These are phyloP conservation scores for Vaccinium macrocarpon DNA, from an alignment of 148 eudicot species.

Conservation along the genomic window DNA sequence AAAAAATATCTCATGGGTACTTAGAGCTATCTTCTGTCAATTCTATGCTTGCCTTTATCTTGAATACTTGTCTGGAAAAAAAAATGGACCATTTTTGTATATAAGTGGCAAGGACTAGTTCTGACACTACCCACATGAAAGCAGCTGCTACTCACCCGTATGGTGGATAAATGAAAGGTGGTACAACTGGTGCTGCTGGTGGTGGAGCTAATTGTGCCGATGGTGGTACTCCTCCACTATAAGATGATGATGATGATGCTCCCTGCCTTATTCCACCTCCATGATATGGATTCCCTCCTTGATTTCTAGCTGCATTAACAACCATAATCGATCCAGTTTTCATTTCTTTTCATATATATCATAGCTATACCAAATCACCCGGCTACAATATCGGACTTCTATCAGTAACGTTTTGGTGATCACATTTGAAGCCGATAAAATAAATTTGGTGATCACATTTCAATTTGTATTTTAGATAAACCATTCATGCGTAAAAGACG, in stretches of 20 bases:
- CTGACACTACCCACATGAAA: conserved; percentile 13
- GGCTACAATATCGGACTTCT: background rate
- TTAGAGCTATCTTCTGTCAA: background rate
- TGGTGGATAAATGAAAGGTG: conserved; percentile 61
- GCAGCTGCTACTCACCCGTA: conserved; percentile 62
- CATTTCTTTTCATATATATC: no score
- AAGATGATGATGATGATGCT: conserved; percentile 24
- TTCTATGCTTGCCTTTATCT: conserved; percentile 7
- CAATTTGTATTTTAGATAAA: background rate
- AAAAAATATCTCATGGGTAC: background rate
- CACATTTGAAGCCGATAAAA: background rate
- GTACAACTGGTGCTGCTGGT: conserved; percentile 34
- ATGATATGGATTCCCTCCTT: conserved; percentile 30
- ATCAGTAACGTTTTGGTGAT: background rate
- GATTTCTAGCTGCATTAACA: conserved; percentile 45
- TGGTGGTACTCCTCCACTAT: conserved; percentile 20
- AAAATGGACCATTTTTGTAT: background rate
- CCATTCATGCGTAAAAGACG: background rate
- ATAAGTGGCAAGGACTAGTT: background rate
- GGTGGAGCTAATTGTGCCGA: conserved; percentile 8
- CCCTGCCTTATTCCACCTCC: conserved; percentile 40
- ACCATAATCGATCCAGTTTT: no score
- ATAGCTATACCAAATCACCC: background rate
- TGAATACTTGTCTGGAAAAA: background rate
- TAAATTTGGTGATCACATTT: no score